Conservation (phyloP, 2,329 filamentous ascomycete genomes). For the Thielaviopsis musarum region DNA sequence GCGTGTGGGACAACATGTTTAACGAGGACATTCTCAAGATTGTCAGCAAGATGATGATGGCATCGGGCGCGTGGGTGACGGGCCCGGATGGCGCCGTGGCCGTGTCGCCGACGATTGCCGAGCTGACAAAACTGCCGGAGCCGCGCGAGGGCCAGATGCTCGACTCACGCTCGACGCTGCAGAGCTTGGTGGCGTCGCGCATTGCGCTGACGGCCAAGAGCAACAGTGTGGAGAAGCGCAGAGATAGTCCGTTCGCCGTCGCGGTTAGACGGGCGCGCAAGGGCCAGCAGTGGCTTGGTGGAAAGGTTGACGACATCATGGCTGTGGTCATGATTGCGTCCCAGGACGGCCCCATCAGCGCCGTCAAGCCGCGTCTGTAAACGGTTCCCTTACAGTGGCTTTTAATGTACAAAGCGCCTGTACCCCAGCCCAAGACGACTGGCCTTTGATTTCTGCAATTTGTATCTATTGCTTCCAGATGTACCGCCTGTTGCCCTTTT, state of each 20-base stretch:
- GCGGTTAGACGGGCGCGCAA: constrained; percentile 83
- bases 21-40: constrained; percentile 76
- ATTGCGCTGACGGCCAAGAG: constrained; percentile 70
- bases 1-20: constrained; percentile 89
- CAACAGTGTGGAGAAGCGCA: constrained; percentile 63
- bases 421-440: too few species aligned
- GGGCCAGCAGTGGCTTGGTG: constrained; percentile 71
- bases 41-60: constrained; percentile 60
- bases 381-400: neutral
- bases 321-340: constrained; percentile 66
- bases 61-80: constrained; percentile 55
- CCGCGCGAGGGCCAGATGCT: constrained; percentile 14
- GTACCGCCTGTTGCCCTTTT: neutral
- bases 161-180: constrained; percentile 36
- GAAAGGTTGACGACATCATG: constrained; percentile 92
- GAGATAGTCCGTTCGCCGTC: constrained; percentile 86
- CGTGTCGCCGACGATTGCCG: constrained; percentile 40
- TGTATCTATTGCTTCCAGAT: too few species aligned
- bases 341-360: constrained; percentile 30
- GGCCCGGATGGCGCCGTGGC: constrained; percentile 41
- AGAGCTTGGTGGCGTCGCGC: constrained; percentile 61
- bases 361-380: constrained; percentile 19
- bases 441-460: too few species aligned
- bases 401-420: neutral
- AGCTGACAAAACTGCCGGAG: constrained; percentile 26